Evolutionary conservation across 805 yeast species (phyloP).

Genomic region (Schwanniomyces polymorphus): DNA sequence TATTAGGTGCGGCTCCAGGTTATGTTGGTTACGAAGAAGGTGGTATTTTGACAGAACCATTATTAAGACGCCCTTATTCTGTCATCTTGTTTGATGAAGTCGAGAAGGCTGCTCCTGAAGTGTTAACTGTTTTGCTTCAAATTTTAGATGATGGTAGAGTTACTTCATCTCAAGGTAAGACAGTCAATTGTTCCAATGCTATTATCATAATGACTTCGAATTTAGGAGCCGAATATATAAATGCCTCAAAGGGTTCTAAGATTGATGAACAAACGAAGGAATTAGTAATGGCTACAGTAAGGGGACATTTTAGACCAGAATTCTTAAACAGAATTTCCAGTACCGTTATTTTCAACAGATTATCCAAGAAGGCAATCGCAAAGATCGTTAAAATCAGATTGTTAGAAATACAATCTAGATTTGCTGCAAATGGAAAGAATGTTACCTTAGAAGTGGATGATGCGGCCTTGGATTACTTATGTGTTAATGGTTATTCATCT

Average conservation of each 20-base stretch:
- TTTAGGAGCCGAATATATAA: conserved; percentile 90
- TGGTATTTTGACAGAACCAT: conserved; percentile 91
- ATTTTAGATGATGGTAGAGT: conserved; percentile 95
- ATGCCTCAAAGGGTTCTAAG: conserved; percentile 61
- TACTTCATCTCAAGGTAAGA: conserved; percentile 91
- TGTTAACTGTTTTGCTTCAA: conserved; percentile 85
- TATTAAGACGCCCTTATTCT: conserved; percentile 89
- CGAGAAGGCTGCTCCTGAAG: conserved; percentile 98
- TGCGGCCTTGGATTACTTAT: conserved; percentile 77
- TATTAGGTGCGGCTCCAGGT: conserved; percentile 97
- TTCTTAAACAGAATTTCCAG: conserved; percentile 94
- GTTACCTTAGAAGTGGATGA: conserved; percentile 71
- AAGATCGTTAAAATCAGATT: conserved; percentile 88
- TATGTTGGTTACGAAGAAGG: conserved; percentile 95
- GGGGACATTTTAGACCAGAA: conserved; percentile 93
- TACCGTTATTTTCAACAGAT: conserved; percentile 88
- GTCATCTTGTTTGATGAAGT: conserved; percentile 97
- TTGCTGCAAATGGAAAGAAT: conserved; percentile 79
- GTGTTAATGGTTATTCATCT: conserved; percentile 83
- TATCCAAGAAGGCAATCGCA: conserved; percentile 86
- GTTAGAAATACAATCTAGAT: conserved; percentile 80
- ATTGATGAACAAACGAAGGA: conserved; percentile 70
- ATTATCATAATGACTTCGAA: conserved; percentile 96
- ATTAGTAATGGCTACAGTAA: conserved; percentile 79
- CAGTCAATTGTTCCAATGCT: conserved; percentile 88